A percentile compares a stretch with the other conserved stretches of the same genome.
phyloP scores from a whole-genome alignment of 2,329 filamentous ascomycete genomes.

The Onygenales sp. region DNA sequence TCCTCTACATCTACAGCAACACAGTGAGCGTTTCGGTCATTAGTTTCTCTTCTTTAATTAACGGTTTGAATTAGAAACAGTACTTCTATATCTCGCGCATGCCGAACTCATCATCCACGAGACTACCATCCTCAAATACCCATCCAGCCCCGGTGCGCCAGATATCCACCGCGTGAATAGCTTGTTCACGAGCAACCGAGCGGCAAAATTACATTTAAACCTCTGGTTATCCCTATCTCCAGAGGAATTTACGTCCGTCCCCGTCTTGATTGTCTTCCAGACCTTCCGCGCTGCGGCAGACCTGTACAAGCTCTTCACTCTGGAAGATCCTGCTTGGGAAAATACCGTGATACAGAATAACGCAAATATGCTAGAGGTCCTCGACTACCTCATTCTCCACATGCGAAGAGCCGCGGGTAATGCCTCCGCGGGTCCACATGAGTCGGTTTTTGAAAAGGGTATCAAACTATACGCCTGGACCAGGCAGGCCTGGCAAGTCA shows the following conservation, averaged over 20 bases:
- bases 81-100: neutral
- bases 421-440: neutral
- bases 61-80: neutral
- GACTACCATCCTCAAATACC: neutral
- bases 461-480: neutral
- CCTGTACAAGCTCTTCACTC: conserved; percentile 15
- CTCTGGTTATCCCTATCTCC: conserved; percentile 10
- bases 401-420: neutral
- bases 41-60: conserved; percentile 10
- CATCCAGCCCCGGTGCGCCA: neutral
- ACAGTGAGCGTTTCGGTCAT: conserved; percentile 13
- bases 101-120: neutral
- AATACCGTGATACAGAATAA: conserved; percentile 16
- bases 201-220: conserved; percentile 16
- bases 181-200: conserved; percentile 14
- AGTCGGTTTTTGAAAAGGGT: neutral
- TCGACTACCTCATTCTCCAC: conserved; percentile 12
- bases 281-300: conserved; percentile 14
- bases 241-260: conserved; percentile 10
- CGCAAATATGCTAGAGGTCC: conserved; percentile 15
- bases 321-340: conserved; percentile 21
- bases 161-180: conserved; percentile 16
- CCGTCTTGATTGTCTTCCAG: conserved; percentile 17
- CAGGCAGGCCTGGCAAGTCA: neutral
- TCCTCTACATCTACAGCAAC: conserved; percentile 11